Evolutionary conservation across 192 early-diverging fungal genomes (phyloP), one percentile per base, ranked within the genome.

Genomic region (Backusella parvicylindrica): DNA sequence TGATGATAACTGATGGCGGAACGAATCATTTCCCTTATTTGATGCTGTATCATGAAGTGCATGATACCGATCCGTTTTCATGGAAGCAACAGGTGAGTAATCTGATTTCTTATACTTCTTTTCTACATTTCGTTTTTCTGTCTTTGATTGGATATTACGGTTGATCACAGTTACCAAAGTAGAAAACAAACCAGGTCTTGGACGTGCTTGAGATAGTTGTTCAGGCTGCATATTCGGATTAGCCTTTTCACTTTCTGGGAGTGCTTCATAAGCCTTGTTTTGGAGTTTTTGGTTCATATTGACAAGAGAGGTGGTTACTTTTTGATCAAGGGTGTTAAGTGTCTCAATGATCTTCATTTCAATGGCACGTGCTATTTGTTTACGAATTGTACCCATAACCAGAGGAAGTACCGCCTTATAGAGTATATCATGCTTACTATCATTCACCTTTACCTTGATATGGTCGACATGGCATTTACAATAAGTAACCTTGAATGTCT

Each of bases 271-370:
- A n/a, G 68, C 37, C 68, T 70, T 70, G 13, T 70, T 47, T 30
- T 70, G 40, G 8, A 30, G 23, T 2, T 75, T 38, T 50, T 56
- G 40, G 1, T 68, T 35, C 18, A 65, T 23, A 11, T 43, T n/a
- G 11, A 65, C 38, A 35, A 64, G 36, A n/a, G 49, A 65, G 8
- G 50, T 67, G 2, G 74, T 75, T 18, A 75, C 26, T 3, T 50
- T 36, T 8, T 60, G 43, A 63, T 84, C 83, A n/a, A 81, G 75
- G 8, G 73, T 60, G 15, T 65, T 73, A 9, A 84, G 7, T 0
- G 66, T 56, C 13, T 84, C 68, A 11, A 47, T 67, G n/a, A 84
- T 76, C 76, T 84, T 79, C 8, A 76, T 63, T 66, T 82, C 83
- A 8, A 84, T 47, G 0, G 81, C 71, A 3, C 49, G 73, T 1